These are phyloP conservation scores for Fusarium pininemorale DNA, from an alignment of 2,329 filamentous ascomycete genomes.

Conservation along the genomic window DNA sequence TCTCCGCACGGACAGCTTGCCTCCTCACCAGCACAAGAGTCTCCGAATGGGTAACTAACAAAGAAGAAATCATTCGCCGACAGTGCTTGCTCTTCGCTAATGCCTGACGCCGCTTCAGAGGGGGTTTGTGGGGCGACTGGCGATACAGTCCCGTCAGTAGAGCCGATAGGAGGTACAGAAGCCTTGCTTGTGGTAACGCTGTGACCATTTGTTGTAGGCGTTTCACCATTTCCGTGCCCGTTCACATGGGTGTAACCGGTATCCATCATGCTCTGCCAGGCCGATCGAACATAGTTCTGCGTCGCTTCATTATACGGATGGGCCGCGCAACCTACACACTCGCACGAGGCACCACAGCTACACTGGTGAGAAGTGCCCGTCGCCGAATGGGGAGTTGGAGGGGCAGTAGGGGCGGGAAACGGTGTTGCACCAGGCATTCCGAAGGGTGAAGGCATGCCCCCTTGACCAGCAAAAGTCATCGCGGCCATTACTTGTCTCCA, in stretches of 20 bases:
- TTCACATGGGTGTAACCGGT: conserved; percentile 38
- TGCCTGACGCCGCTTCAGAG: conserved; percentile 55
- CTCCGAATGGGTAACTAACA: conserved; percentile 62
- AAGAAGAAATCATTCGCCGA: conserved; percentile 67
- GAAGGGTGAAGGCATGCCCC: conserved; percentile 42
- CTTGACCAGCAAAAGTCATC: conserved; percentile 50
- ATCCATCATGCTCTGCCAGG: conserved; percentile 54
- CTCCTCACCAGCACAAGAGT: conserved; percentile 59
- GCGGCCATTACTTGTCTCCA: conserved; percentile 60
- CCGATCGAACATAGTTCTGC: conserved; percentile 61
- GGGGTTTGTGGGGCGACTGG: conserved; percentile 56
- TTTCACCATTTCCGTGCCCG: conserved; percentile 37
- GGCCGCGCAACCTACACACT: conserved; percentile 73
- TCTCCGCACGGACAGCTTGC: conserved; percentile 66
- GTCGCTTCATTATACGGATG: conserved; percentile 75
- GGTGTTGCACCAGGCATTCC: conserved; percentile 35
- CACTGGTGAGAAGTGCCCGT: conserved; percentile 58
- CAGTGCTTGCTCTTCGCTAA: conserved; percentile 61
- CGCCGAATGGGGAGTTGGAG: conserved; percentile 29
- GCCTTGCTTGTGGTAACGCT: conserved; percentile 23
- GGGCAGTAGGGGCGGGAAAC: conserved; percentile 25
- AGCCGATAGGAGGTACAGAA: conserved; percentile 12
- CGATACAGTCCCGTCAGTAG: conserved; percentile 47
- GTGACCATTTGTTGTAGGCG: conserved; percentile 26
- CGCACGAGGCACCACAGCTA: conserved; percentile 71